Evolutionary conservation across 2,329 filamentous ascomycete genomes (phyloP).

Genomic region (Diaporthe batatas): DNA sequence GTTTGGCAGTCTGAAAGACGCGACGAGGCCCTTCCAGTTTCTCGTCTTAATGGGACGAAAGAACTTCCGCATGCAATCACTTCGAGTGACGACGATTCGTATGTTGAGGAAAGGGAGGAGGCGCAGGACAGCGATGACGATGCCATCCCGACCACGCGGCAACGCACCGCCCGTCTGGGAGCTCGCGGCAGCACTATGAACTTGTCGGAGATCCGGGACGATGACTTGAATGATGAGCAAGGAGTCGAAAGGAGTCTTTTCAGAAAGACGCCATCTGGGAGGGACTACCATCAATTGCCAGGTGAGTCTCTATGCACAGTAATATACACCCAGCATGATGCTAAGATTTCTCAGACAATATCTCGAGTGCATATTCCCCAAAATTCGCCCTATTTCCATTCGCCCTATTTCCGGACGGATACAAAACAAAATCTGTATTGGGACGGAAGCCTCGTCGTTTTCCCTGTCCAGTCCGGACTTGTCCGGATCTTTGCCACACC

Average conservation of each 20-base stretch:
- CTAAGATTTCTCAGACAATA: neutral
- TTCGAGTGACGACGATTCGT: neutral
- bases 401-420: neutral
- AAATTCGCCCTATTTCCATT: neutral
- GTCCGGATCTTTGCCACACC: neutral
- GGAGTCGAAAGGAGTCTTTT: neutral
- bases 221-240: neutral
- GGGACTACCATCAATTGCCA: neutral
- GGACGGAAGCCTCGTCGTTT: neutral
- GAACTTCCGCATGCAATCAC: neutral
- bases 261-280: conserved; percentile 4
- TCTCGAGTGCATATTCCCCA: no score
- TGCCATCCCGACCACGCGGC: neutral
- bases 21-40: no score
- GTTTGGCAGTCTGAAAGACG: neutral
- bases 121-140: neutral
- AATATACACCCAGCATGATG: no score
- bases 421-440: neutral
- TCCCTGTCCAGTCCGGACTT: neutral
- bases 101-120: neutral
- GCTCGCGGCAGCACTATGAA: neutral
- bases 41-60: neutral
- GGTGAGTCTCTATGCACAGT: neutral
- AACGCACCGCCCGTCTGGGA: neutral
- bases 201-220: neutral